These are phyloP conservation scores for Yamadazyma sp. DNA, from an alignment of 805 yeast genomes.

Conservation along the genomic window DNA sequence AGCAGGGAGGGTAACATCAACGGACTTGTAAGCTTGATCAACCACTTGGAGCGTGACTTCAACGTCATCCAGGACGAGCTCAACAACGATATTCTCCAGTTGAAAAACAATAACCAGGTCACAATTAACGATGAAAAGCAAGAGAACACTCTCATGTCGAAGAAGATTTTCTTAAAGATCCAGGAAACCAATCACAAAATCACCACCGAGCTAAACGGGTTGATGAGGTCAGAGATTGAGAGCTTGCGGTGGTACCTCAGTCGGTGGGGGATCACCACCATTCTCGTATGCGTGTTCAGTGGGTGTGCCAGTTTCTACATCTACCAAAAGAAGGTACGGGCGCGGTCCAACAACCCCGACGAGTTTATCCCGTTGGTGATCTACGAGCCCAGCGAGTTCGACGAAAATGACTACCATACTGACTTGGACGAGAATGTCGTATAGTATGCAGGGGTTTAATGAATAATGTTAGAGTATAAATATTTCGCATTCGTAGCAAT, in stretches of 20 bases:
- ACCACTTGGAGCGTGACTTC: conserved; percentile 69
- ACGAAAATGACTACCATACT: conserved; percentile 53
- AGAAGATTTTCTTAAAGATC: conserved; percentile 62
- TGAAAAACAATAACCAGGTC: conserved; percentile 76
- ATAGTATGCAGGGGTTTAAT: too few species aligned
- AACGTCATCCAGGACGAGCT: conserved; percentile 75
- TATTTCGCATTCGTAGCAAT: too few species aligned
- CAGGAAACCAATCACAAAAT: conserved; percentile 86
- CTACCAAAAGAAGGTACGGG: conserved; percentile 23
- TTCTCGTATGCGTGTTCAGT: conserved; percentile 61
- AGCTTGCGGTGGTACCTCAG: conserved; percentile 91
- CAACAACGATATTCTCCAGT: conserved; percentile 55
- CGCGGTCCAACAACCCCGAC: conserved; percentile 14
- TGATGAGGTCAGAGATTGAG: conserved; percentile 83
- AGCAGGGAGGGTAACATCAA: conserved; percentile 70
- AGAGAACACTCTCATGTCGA: conserved; percentile 75
- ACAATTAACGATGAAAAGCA: conserved; percentile 84
- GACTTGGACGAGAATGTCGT: conserved; percentile 45
- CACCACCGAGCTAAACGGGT: conserved; percentile 76
- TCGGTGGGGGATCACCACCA: conserved; percentile 79
- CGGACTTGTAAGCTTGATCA: conserved; percentile 63
- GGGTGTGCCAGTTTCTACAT: conserved; percentile 55
- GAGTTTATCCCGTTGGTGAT: conserved; percentile 44
- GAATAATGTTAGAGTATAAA: too few species aligned
- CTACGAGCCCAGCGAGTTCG: conserved; percentile 49